phyloP scores from a whole-genome alignment of 2,329 filamentous ascomycete species.

The Madurella mycetomatis region DNA sequence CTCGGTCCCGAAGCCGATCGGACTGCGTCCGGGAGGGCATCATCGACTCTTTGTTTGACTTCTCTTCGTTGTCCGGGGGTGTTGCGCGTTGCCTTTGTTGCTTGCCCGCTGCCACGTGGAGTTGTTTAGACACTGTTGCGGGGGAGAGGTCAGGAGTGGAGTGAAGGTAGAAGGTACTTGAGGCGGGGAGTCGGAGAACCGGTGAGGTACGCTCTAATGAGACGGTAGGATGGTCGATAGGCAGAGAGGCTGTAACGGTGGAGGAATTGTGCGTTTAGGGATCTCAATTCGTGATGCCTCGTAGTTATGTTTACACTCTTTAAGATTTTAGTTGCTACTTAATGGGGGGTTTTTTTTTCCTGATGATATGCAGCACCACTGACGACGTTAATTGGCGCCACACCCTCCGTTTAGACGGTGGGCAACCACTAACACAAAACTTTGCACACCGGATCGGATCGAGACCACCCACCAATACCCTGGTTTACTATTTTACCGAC shows the following conservation, averaged over 20 bases:
- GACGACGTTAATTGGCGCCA: slow-evolving; percentile 2
- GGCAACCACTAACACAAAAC: background rate
- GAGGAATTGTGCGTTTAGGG: too few species aligned
- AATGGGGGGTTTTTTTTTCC: too few species aligned
- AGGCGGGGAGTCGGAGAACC: too few species aligned
- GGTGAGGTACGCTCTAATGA: too few species aligned
- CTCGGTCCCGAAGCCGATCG: background rate
- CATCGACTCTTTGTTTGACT: background rate
- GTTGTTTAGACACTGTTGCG: background rate
- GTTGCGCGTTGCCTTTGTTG: background rate
- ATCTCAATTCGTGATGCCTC: too few species aligned
- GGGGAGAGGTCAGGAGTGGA: background rate
- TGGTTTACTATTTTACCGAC: background rate
- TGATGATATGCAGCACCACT: too few species aligned
- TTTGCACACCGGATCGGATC: slow-evolving; percentile 4
- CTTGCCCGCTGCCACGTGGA: background rate
- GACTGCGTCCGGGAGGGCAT: background rate
- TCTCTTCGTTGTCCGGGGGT: background rate
- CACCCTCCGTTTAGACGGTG: background rate
- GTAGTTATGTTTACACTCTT: too few species aligned
- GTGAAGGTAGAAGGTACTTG: background rate
- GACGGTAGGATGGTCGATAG: background rate
- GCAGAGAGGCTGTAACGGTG: background rate
- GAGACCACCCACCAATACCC: background rate
- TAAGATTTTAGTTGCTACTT: too few species aligned